These are phyloP conservation scores for Tanacetum coccineum DNA, from an alignment of 129 eudicot genomes.

Conservation along the genomic window DNA sequence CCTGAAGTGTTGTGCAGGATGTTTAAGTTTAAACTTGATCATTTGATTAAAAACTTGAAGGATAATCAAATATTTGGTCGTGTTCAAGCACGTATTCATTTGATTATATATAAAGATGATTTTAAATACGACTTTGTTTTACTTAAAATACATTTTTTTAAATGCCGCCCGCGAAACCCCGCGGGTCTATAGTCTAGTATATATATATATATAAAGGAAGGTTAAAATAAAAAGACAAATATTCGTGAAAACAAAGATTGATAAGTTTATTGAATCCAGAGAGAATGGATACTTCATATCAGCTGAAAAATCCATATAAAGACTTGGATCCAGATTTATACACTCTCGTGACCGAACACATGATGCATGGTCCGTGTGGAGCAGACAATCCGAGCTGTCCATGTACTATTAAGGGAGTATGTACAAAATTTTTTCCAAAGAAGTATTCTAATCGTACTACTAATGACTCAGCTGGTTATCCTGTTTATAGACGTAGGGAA, in stretches of 20 bases:
- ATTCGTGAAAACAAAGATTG: too few relatives aligned
- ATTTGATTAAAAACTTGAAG: neutral
- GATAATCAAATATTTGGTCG: neutral
- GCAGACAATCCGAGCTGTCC: neutral
- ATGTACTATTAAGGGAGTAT: neutral
- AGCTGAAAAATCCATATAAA: constrained; percentile 10
- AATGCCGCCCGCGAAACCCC: too few relatives aligned
- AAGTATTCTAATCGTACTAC: neutral
- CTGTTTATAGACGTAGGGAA: constrained; percentile 17
- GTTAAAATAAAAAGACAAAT: too few relatives aligned
- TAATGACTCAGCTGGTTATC: constrained; percentile 10
- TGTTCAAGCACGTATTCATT: neutral
- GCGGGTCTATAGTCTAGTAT: too few relatives aligned
- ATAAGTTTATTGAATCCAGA: neutral
- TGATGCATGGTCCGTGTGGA: constrained; percentile 16
- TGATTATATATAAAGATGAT: too few relatives aligned
- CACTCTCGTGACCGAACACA: neutral
- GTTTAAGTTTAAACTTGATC: constrained; percentile 12
- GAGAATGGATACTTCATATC: neutral
- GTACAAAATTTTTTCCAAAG: constrained; percentile 21
- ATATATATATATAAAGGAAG: too few relatives aligned
- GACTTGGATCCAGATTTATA: neutral
- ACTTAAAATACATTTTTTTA: too few relatives aligned
- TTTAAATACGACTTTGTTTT: too few relatives aligned
- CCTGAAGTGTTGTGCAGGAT: neutral